phyloP scores from a whole-genome alignment of 441 rosid genomes.

The Sinapis alba region DNA sequence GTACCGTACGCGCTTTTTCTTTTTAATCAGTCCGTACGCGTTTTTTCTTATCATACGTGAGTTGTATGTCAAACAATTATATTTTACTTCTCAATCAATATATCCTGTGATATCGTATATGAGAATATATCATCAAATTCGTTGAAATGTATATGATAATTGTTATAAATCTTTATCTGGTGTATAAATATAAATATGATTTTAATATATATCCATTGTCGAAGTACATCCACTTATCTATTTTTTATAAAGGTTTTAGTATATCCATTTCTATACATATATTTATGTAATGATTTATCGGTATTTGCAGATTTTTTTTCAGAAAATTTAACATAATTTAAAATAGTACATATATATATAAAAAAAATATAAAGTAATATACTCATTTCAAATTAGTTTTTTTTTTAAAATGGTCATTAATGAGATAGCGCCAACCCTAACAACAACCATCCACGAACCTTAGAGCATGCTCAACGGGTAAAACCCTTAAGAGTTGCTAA shows the following conservation, averaged over 20 bases:
- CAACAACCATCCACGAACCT: conserved; percentile 26
- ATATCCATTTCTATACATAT: not conserved
- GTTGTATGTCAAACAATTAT: conserved; percentile 23
- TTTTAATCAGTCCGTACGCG: not conserved
- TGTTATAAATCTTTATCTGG: not conserved
- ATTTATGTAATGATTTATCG: no score
- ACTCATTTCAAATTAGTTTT: not conserved
- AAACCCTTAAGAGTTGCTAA: no score
- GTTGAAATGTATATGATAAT: not conserved
- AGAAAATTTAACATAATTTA: not conserved
- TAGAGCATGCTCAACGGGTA: no score
- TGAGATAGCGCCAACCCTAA: conserved; percentile 27
- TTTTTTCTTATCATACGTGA: conserved; percentile 13
- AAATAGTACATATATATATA: not conserved
- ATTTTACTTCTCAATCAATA: conserved; percentile 17
- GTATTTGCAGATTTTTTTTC: not conserved
- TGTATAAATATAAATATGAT: not conserved
- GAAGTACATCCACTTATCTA: not conserved
- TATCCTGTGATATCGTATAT: not conserved
- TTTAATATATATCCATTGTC: not conserved
- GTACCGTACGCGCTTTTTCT: conserved; percentile 33
- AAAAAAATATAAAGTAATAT: not conserved
- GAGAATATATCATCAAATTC: not conserved
- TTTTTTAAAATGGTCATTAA: not conserved
- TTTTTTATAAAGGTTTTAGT: not conserved